A percentile compares a stretch with the other conserved stretches of the same genome.
phyloP scores from a whole-genome alignment of 2,329 filamentous ascomycete species.

The Tolypocladium amazonense region DNA sequence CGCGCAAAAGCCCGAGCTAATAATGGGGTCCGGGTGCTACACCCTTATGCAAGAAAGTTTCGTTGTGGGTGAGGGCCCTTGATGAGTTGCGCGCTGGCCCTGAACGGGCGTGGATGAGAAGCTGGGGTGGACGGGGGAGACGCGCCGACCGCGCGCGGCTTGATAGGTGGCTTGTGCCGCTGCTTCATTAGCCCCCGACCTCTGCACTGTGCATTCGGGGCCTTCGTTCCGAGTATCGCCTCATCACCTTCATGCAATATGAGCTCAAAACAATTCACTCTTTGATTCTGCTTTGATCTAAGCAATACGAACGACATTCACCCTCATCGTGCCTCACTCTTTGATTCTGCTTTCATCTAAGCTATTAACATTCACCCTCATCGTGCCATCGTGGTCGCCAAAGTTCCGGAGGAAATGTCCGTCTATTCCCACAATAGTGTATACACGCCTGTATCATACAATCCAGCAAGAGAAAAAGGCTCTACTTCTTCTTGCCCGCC shows the following conservation, averaged over 20 bases:
- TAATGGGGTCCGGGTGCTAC: not conserved
- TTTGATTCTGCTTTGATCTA: not conserved
- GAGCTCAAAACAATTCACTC: not conserved
- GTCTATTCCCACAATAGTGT: not conserved
- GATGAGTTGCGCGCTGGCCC: not conserved
- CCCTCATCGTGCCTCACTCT: not conserved
- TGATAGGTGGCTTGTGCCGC: not conserved
- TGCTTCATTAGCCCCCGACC: not conserved
- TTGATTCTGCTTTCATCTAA: too few relatives aligned
- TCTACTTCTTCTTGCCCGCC: slow-evolving; percentile 23
- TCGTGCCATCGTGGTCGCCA: not conserved
- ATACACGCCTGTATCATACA: not conserved
- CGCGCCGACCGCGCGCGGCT: not conserved
- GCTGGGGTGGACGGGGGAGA: not conserved
- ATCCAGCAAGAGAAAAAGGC: not conserved
- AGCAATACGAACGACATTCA: not conserved
- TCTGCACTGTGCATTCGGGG: not conserved
- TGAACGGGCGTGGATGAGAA: not conserved
- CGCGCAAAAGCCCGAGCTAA: too few relatives aligned
- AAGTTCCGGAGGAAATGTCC: not conserved
- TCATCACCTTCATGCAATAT: not conserved
- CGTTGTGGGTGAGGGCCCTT: not conserved
- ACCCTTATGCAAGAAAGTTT: rapidly evolving
- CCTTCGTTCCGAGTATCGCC: not conserved
- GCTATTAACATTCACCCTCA: not conserved